These are phyloP conservation scores for Fusarium praegraminearum DNA, from an alignment of 2,329 filamentous ascomycete genomes.

Conservation along the genomic window DNA sequence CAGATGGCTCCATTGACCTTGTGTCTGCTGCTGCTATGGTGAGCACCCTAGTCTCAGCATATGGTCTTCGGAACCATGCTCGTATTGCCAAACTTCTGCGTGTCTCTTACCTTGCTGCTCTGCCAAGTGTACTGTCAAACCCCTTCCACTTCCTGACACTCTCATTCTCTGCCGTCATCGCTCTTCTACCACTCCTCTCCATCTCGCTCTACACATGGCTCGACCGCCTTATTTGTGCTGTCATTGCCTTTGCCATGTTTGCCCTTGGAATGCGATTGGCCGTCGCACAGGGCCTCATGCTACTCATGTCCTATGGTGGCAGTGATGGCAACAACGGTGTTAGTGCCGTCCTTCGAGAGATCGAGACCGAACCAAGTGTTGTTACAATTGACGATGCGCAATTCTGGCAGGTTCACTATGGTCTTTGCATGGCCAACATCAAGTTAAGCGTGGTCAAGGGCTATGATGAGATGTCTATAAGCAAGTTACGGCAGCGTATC, in stretches of 20 bases:
- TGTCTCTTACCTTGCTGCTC: constrained; percentile 81
- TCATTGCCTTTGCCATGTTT: constrained; percentile 91
- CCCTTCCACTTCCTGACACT: constrained; percentile 95
- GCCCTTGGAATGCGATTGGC: constrained; percentile 85
- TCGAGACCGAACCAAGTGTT: constrained; percentile 83
- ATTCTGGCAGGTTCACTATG: constrained; percentile 99
- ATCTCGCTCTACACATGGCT: constrained; percentile 85
- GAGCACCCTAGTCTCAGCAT: constrained; percentile 86
- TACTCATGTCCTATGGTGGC: constrained; percentile 86
- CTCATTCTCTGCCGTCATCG: constrained; percentile 82
- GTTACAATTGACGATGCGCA: constrained; percentile 86
- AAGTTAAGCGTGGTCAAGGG: constrained; percentile 78
- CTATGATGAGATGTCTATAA: constrained; percentile 76
- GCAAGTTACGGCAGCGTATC: constrained; percentile 80
- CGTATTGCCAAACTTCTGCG: constrained; percentile 93
- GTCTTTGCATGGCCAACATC: constrained; percentile 93
- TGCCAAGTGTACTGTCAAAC: constrained; percentile 91
- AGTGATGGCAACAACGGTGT: constrained; percentile 62
- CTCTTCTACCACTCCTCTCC: constrained; percentile 84
- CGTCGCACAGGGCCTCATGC: constrained; percentile 88
- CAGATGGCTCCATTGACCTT: constrained; percentile 81
- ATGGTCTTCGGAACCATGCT: constrained; percentile 88
- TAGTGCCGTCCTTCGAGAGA: constrained; percentile 82
- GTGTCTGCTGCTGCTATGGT: constrained; percentile 84
- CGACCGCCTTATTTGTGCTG: constrained; percentile 82